Conservation (phyloP, 495 filamentous ascomycete species). For the Aspergillus incahuasiensis region DNA sequence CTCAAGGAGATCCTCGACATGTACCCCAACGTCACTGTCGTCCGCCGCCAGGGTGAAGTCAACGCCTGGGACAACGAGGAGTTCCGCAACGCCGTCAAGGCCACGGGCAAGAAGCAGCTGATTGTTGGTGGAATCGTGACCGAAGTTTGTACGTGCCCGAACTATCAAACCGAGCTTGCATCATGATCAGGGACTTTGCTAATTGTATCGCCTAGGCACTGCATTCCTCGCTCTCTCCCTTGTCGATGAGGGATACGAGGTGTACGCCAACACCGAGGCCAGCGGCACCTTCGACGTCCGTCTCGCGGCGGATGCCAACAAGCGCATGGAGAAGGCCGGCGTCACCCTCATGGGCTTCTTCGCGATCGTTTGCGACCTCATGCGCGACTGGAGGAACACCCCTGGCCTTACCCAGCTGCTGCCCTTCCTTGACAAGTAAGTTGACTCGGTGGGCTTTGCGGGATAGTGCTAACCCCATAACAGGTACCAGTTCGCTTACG, state of each 20-base stretch:
- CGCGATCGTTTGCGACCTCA: slow-evolving; percentile 64
- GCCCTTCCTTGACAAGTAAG: slow-evolving; percentile 61
- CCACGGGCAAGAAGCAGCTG: slow-evolving; percentile 61
- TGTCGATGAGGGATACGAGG: slow-evolving; percentile 66
- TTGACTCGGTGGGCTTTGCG: slow-evolving; percentile 1
- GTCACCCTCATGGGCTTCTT: slow-evolving; percentile 64
- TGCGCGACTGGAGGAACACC: slow-evolving; percentile 71
- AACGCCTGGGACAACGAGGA: slow-evolving; percentile 76
- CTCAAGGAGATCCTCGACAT: slow-evolving; percentile 65
- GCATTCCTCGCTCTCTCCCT: slow-evolving; percentile 70
- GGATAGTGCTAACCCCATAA: background rate
- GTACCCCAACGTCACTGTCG: slow-evolving; percentile 63
- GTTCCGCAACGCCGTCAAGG: slow-evolving; percentile 61
- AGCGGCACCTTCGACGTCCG: slow-evolving; percentile 56
- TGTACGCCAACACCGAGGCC: slow-evolving; percentile 72
- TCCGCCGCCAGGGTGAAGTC: slow-evolving; percentile 69
- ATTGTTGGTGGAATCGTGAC: slow-evolving; percentile 72
- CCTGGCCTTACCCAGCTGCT: slow-evolving; percentile 61
- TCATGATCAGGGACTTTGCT: background rate
- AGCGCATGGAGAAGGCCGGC: slow-evolving; percentile 61
- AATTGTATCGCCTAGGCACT: slow-evolving; percentile 40
- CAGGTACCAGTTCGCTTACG: slow-evolving; percentile 44
- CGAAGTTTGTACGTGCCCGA: slow-evolving; percentile 69
- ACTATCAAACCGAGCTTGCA: too few relatives aligned
- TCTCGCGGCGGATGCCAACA: slow-evolving; percentile 59